phyloP scores from a whole-genome alignment of 148 eudicot species.

The Rhododendron henanense region DNA sequence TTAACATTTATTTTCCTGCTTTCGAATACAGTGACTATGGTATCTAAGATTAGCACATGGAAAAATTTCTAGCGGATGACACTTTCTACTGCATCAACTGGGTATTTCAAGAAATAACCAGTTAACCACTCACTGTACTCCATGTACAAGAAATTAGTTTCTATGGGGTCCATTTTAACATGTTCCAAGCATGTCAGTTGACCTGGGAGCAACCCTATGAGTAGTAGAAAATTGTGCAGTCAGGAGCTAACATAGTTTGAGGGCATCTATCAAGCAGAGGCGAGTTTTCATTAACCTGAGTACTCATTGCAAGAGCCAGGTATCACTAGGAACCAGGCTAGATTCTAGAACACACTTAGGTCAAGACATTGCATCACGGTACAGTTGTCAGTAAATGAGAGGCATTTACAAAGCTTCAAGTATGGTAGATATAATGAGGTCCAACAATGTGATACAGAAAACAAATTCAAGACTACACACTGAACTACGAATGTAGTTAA shows the following conservation, averaged over 20 bases:
- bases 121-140: not conserved
- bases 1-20: not conserved
- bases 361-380: not conserved
- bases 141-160: not conserved
- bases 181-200: constrained; percentile 7
- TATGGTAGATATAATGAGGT: not conserved
- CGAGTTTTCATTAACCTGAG: not conserved
- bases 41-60: not conserved
- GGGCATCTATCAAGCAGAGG: not conserved
- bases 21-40: not conserved
- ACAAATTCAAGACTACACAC: not conserved
- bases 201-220: not conserved
- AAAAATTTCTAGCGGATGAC: not conserved
- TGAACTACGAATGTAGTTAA: not conserved
- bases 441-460: not conserved
- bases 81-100: not conserved
- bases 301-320: not conserved
- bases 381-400: not conserved
- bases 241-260: not conserved
- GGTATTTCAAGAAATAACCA: not conserved
- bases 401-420: not conserved
- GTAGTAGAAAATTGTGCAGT: not conserved
- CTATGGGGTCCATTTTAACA: not conserved
- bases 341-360: not conserved
- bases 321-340: constrained; percentile 3